These are phyloP conservation scores for Colletotrichum melonis DNA, from an alignment of 2,329 filamentous ascomycete genomes.

Conservation along the genomic window DNA sequence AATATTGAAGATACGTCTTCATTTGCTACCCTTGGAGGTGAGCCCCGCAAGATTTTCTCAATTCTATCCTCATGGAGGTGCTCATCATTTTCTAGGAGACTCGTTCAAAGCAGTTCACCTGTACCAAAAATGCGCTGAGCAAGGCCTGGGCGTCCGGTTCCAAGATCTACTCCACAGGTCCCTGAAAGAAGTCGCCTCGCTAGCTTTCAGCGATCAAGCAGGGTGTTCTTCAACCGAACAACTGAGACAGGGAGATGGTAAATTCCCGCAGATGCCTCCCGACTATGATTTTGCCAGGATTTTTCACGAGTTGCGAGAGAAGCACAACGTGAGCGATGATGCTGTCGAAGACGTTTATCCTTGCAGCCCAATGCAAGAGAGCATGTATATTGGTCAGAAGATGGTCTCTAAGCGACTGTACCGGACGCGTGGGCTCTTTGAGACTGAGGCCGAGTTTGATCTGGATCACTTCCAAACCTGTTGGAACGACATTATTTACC, in stretches of 20 bases:
- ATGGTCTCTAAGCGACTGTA: constrained; percentile 42
- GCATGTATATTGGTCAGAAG: constrained; percentile 47
- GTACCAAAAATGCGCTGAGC: constrained; percentile 26
- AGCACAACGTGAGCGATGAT: background rate
- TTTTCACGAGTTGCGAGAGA: background rate
- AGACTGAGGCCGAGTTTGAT: background rate
- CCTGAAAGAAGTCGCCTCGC: background rate
- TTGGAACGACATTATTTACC: constrained; percentile 27
- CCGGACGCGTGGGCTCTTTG: constrained; percentile 35
- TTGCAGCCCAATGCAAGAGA: constrained; percentile 51
- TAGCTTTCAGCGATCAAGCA: background rate
- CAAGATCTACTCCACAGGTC: constrained; percentile 23
- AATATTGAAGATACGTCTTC: constrained; percentile 5
- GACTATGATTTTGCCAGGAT: constrained; percentile 10
- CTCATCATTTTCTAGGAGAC: constrained; percentile 2
- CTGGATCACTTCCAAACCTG: background rate
- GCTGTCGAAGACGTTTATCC: constrained; percentile 48
- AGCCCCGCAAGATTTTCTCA: background rate
- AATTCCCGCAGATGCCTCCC: background rate
- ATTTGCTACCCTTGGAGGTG: constrained; percentile 21
- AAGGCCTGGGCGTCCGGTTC: constrained; percentile 11
- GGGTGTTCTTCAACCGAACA: background rate
- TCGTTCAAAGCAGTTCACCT: constrained; percentile 25
- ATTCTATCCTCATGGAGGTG: background rate
- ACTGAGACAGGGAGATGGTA: background rate